Evolutionary conservation across 257 asterid species (phyloP).

Genomic region (Asclepias syriaca): DNA sequence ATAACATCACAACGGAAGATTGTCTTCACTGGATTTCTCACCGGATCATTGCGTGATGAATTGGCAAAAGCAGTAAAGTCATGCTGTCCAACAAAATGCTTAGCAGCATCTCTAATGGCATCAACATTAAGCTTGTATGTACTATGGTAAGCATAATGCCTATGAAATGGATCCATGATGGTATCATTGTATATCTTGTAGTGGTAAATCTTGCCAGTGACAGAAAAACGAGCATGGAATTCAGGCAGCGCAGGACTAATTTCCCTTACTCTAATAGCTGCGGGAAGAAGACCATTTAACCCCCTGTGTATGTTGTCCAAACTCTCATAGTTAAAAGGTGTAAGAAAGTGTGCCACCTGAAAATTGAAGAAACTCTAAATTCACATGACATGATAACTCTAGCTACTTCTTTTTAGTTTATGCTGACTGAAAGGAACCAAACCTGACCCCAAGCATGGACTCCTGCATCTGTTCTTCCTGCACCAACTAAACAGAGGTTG

Average conservation of each 20-base stretch:
- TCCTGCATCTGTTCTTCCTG: conserved; percentile 94
- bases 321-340: conserved; percentile 70
- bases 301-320: conserved; percentile 66
- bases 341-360: conserved; percentile 80
- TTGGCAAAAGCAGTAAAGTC: conserved; percentile 88
- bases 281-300: conserved; percentile 73
- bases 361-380: conserved; percentile 18
- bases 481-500: conserved; percentile 66
- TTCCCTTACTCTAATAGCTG: conserved; percentile 72
- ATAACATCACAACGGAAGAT: conserved; percentile 63
- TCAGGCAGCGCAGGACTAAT: conserved; percentile 64
- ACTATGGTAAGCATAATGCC: conserved; percentile 74
- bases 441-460: conserved; percentile 98
- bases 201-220: conserved; percentile 61
- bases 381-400: conserved; percentile 7
- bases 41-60: conserved; percentile 62
- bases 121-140: conserved; percentile 52
- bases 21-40: conserved; percentile 63
- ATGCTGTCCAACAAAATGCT: conserved; percentile 63
- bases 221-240: conserved; percentile 95
- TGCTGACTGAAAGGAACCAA: conserved; percentile 19
- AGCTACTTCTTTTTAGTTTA: conserved; percentile 6
- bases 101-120: conserved; percentile 73
- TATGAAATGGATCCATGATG: conserved; percentile 73
- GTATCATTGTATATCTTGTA: conserved; percentile 70